Evolutionary conservation across 2,329 filamentous ascomycete genomes (phyloP), one percentile per base, ranked within the genome.

Genomic region (Endoconidiophora laricicola): DNA sequence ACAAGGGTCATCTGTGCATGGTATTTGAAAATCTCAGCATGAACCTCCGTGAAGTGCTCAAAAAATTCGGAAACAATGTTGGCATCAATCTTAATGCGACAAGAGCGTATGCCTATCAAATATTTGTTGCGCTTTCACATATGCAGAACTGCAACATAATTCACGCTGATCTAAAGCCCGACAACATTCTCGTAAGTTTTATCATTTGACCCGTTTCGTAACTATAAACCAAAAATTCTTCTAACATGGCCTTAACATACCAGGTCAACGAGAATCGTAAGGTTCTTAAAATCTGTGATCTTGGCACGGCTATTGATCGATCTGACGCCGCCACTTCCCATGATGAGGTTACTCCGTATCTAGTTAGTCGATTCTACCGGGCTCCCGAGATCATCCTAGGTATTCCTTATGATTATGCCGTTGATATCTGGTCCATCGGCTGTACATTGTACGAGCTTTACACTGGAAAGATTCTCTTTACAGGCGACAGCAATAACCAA

Each of bases 391-490:
- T 98, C 61, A 94, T 98, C 54, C 74, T 98, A 3, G 91, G 91
- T n/a, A 88, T 95, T 69, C 83, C 84, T 7, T 94, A 94, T 63
- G 87, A 94, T 62, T 93, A 90, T 62, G 82, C 83, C 6, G 86
- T 96, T 56, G 91, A 98, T 63, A 85, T 94, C 72, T 98, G 91
- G 91, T 93, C 90, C 6, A 86, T 96, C 56, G 93, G 91, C 37
- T 98, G 91, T 66, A 98, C 91, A 0, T 72, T 96, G 26, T 98
- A 94, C 64, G 91, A 98, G 66, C 72, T 98, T 39, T 96, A 94
- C 68, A 96, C 91, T 0, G 91, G 91, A 60, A 94, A 95, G 64
- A 96, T 98, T 52, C 72, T 98, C 29, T 98, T 98, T 63, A 87
- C 86, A 1, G 91, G 91, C 53, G 78, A 85, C 56, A 91, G 86